These are phyloP conservation scores for Lentinula edodes DNA, from an alignment of 768 basidiomycete species.

Conservation along the genomic window DNA sequence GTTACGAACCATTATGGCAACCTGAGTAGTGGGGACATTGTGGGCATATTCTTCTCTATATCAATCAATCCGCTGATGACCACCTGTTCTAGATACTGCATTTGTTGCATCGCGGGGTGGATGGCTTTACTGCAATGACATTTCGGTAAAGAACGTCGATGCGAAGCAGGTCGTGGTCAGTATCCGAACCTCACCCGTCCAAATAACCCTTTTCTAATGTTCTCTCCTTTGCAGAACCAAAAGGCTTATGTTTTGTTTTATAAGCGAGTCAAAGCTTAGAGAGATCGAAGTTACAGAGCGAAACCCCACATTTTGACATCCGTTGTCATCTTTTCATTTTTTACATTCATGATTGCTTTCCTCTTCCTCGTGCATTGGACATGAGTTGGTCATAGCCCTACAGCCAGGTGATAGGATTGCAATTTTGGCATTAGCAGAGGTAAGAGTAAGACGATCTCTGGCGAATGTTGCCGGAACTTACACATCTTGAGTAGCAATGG, in stretches of 20 bases:
- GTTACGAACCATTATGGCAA: constrained; percentile 97
- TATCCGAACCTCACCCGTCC: constrained; percentile 1
- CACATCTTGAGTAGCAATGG: neutral
- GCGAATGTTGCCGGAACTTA: neutral
- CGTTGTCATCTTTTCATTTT: neutral
- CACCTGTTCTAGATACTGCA: constrained; percentile 68
- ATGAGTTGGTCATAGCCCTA: neutral
- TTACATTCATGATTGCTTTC: neutral
- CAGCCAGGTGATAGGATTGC: neutral
- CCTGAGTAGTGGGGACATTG: constrained; percentile 94
- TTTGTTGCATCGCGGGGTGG: constrained; percentile 81
- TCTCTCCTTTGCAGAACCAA: constrained; percentile 26
- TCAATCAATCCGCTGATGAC: neutral
- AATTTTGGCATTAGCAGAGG: neutral
- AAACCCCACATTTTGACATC: neutral
- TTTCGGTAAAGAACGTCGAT: constrained; percentile 69
- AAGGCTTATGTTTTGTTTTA: constrained; percentile 84
- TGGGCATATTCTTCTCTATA: constrained; percentile 31
- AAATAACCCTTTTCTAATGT: neutral
- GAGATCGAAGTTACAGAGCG: neutral
- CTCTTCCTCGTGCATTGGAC: neutral
- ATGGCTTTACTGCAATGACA: constrained; percentile 95
- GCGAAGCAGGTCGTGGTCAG: constrained; percentile 81
- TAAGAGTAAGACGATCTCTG: neutral
- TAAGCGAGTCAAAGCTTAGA: constrained; percentile 44